Percentiles rank a stretch among this genome's conserved stretches.
These are phyloP conservation scores for Hypoxylon fragiforme DNA, from an alignment of 495 filamentous ascomycete genomes.

Conservation along the genomic window DNA sequence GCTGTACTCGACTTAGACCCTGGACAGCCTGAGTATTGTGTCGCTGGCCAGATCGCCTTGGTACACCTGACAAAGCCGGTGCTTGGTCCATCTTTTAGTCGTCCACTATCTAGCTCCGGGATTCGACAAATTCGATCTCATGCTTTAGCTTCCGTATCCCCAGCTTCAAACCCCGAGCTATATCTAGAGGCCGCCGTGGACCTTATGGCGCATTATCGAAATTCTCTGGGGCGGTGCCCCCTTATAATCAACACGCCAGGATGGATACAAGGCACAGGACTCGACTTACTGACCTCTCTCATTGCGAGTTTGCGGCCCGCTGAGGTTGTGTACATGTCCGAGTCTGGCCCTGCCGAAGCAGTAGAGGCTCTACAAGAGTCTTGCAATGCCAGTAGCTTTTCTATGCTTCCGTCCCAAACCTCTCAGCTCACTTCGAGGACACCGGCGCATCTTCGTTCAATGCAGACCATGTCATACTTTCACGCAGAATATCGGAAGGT, in stretches of 20 bases:
- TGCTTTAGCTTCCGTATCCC: conserved; percentile 69
- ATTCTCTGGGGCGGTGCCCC: conserved; percentile 50
- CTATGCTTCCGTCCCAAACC: conserved; percentile 60
- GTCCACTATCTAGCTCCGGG: conserved; percentile 51
- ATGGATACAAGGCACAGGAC: conserved; percentile 76
- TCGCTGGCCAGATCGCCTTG: conserved; percentile 77
- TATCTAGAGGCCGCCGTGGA: conserved; percentile 70
- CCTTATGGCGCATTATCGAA: conserved; percentile 66
- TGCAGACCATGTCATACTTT: conserved; percentile 84
- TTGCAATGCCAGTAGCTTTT: conserved; percentile 40
- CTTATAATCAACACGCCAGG: conserved; percentile 82
- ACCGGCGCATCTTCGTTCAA: conserved; percentile 68
- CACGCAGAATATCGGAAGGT: conserved; percentile 45
- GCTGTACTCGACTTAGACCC: conserved; percentile 81
- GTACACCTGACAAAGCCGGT: conserved; percentile 63
- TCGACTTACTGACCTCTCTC: conserved; percentile 69
- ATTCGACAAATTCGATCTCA: conserved; percentile 62
- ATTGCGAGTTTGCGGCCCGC: conserved; percentile 54
- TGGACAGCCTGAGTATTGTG: conserved; percentile 79
- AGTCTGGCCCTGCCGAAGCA: conserved; percentile 67
- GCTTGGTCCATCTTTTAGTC: conserved; percentile 75
- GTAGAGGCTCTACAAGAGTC: conserved; percentile 57
- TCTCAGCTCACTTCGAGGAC: conserved; percentile 66
- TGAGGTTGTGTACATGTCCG: conserved; percentile 76
- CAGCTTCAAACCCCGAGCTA: conserved; percentile 69